phyloP scores from a whole-genome alignment of 768 basidiomycete species.

The Amylocystis lapponica region DNA sequence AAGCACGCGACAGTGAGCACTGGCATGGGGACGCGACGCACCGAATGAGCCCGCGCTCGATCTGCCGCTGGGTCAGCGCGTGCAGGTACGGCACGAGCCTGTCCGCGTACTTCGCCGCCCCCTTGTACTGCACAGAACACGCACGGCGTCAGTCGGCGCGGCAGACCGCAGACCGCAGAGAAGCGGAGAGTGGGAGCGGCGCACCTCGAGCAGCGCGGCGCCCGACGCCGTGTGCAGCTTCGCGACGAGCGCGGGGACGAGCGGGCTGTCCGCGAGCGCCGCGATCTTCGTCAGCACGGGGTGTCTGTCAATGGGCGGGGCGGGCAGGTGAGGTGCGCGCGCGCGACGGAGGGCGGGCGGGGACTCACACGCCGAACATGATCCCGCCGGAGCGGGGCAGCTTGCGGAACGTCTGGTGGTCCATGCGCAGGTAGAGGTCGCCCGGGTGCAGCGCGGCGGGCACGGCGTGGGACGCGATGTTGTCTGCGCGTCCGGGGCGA shows the following conservation, averaged over 20 bases:
- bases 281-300: constrained; percentile 27
- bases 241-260: constrained; percentile 27
- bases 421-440: constrained; percentile 28
- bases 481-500: constrained; percentile 9
- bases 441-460: constrained; percentile 20
- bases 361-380: constrained; percentile 27
- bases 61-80: constrained; percentile 24
- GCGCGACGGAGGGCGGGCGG: background rate
- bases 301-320: constrained; percentile 16
- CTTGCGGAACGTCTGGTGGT: constrained; percentile 34
- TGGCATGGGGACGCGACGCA: constrained; percentile 8
- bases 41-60: constrained; percentile 27
- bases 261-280: constrained; percentile 27
- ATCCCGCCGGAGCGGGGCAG: constrained; percentile 26
- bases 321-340: background rate
- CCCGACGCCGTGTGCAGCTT: constrained; percentile 26
- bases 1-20: too few relatives aligned
- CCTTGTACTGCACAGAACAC: constrained; percentile 17
- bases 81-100: constrained; percentile 27
- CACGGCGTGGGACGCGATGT: constrained; percentile 12
- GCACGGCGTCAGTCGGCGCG: background rate
- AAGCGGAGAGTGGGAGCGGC: constrained; percentile 1
- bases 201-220: constrained; percentile 23
- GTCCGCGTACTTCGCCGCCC: constrained; percentile 21
- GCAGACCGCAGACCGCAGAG: too few relatives aligned